Evolutionary conservation across 202 grass and related monocot species (phyloP).

Genomic region (Setaria italica): DNA sequence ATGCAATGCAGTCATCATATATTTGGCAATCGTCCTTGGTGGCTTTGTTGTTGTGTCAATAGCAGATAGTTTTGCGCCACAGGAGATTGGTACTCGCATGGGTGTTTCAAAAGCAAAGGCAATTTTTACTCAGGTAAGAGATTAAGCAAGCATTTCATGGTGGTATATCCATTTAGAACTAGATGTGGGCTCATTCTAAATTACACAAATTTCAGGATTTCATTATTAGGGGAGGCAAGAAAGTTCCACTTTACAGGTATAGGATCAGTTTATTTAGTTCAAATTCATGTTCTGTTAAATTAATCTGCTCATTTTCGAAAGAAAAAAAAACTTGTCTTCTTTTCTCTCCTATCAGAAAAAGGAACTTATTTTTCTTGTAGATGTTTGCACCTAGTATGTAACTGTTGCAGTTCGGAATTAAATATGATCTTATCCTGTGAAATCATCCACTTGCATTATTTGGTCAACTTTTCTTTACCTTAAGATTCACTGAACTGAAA

Average conservation of each 20-base stretch:
- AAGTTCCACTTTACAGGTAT: slow-evolving; percentile 94
- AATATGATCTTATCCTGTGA: not conserved
- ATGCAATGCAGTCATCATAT: slow-evolving; percentile 88
- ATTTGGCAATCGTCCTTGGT: slow-evolving; percentile 80
- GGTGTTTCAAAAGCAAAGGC: slow-evolving; percentile 73
- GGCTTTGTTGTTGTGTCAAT: slow-evolving; percentile 94
- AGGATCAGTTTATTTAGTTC: slow-evolving; percentile 27
- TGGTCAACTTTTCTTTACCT: not conserved
- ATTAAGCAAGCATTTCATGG: not conserved
- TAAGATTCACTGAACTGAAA: not conserved
- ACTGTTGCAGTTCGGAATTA: not conserved
- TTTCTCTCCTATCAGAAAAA: not conserved
- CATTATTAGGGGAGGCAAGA: slow-evolving; percentile 84
- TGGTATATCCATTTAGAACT: not conserved
- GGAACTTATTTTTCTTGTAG: not conserved
- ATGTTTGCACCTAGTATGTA: not conserved
- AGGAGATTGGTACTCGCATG: slow-evolving; percentile 80
- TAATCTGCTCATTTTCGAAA: not conserved
- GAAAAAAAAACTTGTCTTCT: not conserved
- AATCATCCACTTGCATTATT: not conserved
- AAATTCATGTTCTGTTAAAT: slow-evolving; percentile 16
- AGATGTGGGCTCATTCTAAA: slow-evolving; percentile 30
- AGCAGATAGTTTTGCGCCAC: slow-evolving; percentile 89
- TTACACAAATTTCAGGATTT: slow-evolving; percentile 74
- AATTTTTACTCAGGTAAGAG: slow-evolving; percentile 90